phyloP scores from a whole-genome alignment of 108 stramenopile genomes.

The Halocafeteria seosinensis region DNA sequence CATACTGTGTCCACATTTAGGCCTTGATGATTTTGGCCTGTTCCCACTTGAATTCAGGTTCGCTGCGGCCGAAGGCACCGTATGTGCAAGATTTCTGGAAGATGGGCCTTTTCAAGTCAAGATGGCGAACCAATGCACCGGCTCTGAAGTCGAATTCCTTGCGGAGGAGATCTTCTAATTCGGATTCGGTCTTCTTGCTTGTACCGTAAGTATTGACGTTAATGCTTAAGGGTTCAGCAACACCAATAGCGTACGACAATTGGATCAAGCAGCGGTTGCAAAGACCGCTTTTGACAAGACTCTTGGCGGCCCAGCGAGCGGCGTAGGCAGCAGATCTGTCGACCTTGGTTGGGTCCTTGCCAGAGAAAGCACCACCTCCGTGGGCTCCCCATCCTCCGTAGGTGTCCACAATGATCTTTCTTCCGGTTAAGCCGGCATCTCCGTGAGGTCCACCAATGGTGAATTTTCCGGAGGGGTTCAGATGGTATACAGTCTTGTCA shows the following conservation, averaged over 20 bases:
- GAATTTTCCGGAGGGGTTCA: slow-evolving; percentile 37
- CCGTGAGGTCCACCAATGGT: slow-evolving; percentile 53
- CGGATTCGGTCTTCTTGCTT: slow-evolving; percentile 28
- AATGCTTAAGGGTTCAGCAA: slow-evolving; percentile 40
- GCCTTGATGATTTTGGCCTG: slow-evolving; percentile 51
- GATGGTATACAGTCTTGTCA: slow-evolving; percentile 47
- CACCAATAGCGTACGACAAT: slow-evolving; percentile 50
- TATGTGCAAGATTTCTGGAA: slow-evolving; percentile 45
- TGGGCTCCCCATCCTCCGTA: slow-evolving; percentile 56
- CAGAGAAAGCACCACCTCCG: slow-evolving; percentile 53
- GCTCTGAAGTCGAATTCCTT: slow-evolving; percentile 48
- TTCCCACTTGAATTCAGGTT: slow-evolving; percentile 88
- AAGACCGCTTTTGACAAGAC: slow-evolving; percentile 43
- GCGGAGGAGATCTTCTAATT: slow-evolving; percentile 38
- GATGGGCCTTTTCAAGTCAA: slow-evolving; percentile 31
- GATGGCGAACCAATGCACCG: slow-evolving; percentile 37
- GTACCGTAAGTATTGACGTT: slow-evolving; percentile 50
- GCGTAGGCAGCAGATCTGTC: slow-evolving; percentile 51
- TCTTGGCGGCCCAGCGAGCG: slow-evolving; percentile 52
- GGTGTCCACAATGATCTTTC: slow-evolving; percentile 57
- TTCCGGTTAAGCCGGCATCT: slow-evolving; percentile 48
- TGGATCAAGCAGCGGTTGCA: slow-evolving; percentile 40
- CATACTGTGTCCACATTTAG: too few relatives aligned
- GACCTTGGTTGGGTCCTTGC: slow-evolving; percentile 53
- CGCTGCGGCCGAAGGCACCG: slow-evolving; percentile 50